phyloP scores from a whole-genome alignment of 768 basidiomycete species.

The Trametes punicea region DNA sequence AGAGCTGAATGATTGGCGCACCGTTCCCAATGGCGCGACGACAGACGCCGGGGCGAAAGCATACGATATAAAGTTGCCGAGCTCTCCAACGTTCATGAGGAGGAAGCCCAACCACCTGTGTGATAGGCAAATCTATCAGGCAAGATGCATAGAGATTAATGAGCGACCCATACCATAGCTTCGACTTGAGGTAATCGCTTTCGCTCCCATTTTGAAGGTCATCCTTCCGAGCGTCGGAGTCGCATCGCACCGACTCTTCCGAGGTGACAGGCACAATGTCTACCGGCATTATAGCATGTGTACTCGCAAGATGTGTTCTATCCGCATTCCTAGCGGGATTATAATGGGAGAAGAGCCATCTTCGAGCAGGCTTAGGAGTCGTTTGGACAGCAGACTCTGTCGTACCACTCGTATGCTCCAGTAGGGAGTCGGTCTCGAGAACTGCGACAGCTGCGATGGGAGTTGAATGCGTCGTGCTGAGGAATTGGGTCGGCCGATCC shows the following conservation, averaged over 20 bases:
- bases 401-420: background rate
- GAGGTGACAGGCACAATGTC: constrained; percentile 8
- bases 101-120: constrained; percentile 85
- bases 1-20: constrained; percentile 37
- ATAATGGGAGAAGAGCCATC: constrained; percentile 11
- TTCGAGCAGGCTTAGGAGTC: background rate
- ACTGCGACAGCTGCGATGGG: constrained; percentile 8
- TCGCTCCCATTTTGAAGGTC: constrained; percentile 45
- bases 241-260: background rate
- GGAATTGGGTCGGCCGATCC: background rate
- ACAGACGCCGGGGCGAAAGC: constrained; percentile 89
- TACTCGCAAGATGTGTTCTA: constrained; percentile 14
- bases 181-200: constrained; percentile 77
- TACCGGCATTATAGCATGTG: constrained; percentile 22
- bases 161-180: constrained; percentile 58
- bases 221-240: background rate
- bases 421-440: constrained; percentile 21
- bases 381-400: background rate
- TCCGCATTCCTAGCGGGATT: constrained; percentile 12
- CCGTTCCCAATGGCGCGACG: constrained; percentile 94
- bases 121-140: background rate
- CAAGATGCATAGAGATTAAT: background rate
- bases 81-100: constrained; percentile 89
- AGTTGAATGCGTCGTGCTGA: background rate
- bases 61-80: constrained; percentile 87